phyloP scores from a whole-genome alignment of 345 rosid genomes.

The Brassica juncea region DNA sequence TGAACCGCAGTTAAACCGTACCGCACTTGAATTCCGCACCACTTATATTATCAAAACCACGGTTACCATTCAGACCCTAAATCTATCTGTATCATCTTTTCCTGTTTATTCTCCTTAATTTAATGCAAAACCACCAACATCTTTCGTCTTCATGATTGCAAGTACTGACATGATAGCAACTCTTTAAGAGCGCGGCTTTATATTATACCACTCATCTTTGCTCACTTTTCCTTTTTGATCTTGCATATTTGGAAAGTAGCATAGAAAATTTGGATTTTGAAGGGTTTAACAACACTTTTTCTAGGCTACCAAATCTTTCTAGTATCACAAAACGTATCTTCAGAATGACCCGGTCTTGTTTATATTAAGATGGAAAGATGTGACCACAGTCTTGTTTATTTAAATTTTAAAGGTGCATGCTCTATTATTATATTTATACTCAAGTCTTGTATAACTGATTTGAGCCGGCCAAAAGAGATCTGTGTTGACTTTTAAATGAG shows the following conservation, averaged over 20 bases:
- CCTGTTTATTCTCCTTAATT: constrained; percentile 24
- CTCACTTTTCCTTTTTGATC: constrained; percentile 2
- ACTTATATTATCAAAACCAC: no score
- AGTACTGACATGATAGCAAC: constrained; percentile 37
- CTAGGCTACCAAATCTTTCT: background rate
- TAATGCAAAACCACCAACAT: background rate
- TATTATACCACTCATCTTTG: constrained; percentile 16
- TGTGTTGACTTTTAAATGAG: constrained; percentile 35
- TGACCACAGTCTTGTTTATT: constrained; percentile 7
- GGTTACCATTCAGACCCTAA: background rate
- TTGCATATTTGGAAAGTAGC: constrained; percentile 11
- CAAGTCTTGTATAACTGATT: constrained; percentile 21
- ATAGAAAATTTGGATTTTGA: background rate
- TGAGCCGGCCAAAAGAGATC: constrained; percentile 35
- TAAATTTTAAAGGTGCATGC: constrained; percentile 21
- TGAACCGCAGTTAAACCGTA: no score
- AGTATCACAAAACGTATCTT: constrained; percentile 16
- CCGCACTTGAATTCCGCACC: no score
- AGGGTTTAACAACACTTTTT: background rate
- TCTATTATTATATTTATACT: constrained; percentile 17
- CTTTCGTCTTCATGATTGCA: constrained; percentile 29
- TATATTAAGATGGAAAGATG: background rate
- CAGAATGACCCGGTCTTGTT: background rate
- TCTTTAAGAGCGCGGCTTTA: constrained; percentile 18
- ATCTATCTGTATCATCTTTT: constrained; percentile 43